These are phyloP conservation scores for Leccinellum luteum DNA, from an alignment of 768 basidiomycete genomes.

Conservation along the genomic window DNA sequence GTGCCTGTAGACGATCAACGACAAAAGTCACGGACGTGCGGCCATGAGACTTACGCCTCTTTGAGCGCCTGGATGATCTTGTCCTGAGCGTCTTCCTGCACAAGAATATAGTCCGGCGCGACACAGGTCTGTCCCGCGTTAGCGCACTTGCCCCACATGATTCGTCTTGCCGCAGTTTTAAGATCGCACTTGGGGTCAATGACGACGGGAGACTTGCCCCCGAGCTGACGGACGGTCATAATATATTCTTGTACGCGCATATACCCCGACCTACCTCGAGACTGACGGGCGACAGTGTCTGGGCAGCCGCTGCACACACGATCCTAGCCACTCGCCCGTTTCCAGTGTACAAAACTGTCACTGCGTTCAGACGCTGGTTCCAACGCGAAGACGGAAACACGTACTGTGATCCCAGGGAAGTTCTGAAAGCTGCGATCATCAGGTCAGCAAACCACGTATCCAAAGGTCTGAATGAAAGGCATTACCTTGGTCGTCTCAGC, in stretches of 20 bases:
- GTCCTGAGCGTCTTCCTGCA: conserved; percentile 41
- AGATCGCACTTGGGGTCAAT: conserved; percentile 70
- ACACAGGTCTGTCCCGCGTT: conserved; percentile 80
- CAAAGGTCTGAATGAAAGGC: rapidly evolving
- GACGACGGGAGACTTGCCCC: conserved; percentile 77
- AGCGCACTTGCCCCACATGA: conserved; percentile 76
- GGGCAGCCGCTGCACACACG: conserved; percentile 71
- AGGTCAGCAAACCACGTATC: neutral
- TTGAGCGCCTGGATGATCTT: conserved; percentile 39
- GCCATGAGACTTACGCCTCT: conserved; percentile 35
- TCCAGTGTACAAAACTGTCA: conserved; percentile 53
- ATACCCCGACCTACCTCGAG: conserved; percentile 42
- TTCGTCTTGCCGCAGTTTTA: conserved; percentile 58
- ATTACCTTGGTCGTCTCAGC: conserved; percentile 58
- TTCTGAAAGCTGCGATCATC: conserved; percentile 54
- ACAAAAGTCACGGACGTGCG: neutral
- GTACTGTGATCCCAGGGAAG: conserved; percentile 64
- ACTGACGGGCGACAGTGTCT: conserved; percentile 67
- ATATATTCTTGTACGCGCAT: neutral
- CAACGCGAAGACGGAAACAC: neutral
- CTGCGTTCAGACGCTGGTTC: neutral
- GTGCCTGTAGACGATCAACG: conserved; percentile 13
- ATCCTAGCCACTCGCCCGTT: conserved; percentile 60
- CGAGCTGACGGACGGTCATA: conserved; percentile 40
- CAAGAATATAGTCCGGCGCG: conserved; percentile 56